phyloP scores from a whole-genome alignment of 73 alveolate genomes.

The Paramecium pentaurelia region DNA sequence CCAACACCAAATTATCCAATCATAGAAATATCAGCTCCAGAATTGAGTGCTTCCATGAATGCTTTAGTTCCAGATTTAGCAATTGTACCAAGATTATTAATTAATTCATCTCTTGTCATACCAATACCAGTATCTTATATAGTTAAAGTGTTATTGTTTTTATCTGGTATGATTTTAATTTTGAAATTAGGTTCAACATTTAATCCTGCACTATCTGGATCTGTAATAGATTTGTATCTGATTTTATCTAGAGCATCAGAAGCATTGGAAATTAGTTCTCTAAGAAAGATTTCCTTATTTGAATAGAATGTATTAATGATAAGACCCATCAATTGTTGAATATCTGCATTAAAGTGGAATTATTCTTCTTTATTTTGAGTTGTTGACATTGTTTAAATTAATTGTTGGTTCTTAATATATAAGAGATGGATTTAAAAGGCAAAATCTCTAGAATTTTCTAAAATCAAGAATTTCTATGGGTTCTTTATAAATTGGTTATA shows the following conservation, averaged over 20 bases:
- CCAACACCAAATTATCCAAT: constrained; percentile 99
- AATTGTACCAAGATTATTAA: constrained; percentile 98
- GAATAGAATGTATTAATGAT: constrained; percentile 99
- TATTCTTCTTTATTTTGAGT: neutral
- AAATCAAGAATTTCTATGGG: neutral
- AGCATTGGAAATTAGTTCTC: constrained; percentile 99
- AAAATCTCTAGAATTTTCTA: neutral
- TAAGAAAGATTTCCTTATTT: constrained; percentile 97
- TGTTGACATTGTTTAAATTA: neutral
- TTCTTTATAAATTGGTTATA: neutral
- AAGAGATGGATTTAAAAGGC: neutral
- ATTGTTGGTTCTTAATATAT: neutral
- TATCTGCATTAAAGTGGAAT: constrained; percentile 97
- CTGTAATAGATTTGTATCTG: constrained; percentile 97
- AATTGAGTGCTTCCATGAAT: constrained; percentile 98
- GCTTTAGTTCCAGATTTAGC: constrained; percentile 99
- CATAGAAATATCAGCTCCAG: constrained; percentile 99
- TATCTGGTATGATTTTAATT: constrained; percentile 98
- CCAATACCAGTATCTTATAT: constrained; percentile 98
- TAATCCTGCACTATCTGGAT: constrained; percentile 86
- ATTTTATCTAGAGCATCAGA: constrained; percentile 99
- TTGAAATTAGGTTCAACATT: constrained; percentile 90
- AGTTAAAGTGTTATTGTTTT: constrained; percentile 97
- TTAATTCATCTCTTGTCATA: constrained; percentile 98
- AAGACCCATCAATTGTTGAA: constrained; percentile 95